Evolutionary conservation across 805 yeast genomes (phyloP).

Genomic region (Monosporozyma servazzii): DNA sequence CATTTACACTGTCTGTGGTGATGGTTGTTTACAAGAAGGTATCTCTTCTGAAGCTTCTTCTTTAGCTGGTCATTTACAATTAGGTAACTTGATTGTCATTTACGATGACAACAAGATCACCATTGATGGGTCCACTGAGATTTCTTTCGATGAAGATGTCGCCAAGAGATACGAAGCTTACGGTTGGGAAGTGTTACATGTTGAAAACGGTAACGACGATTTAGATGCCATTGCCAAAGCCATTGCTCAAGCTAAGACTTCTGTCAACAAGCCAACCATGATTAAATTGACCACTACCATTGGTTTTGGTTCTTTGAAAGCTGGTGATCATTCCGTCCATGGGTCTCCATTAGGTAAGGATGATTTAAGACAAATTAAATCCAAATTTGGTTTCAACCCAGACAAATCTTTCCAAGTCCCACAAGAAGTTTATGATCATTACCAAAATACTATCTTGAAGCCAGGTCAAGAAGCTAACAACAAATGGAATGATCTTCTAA

Average conservation of each 20-base stretch:
- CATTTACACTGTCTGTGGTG: slow-evolving; percentile 82
- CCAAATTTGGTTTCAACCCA: slow-evolving; percentile 81
- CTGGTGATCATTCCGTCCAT: slow-evolving; percentile 88
- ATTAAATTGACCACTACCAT: slow-evolving; percentile 84
- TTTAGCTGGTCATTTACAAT: slow-evolving; percentile 89
- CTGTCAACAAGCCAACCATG: slow-evolving; percentile 75
- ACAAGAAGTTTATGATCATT: slow-evolving; percentile 68
- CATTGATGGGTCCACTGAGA: slow-evolving; percentile 85
- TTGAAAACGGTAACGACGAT: slow-evolving; percentile 75
- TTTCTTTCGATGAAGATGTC: slow-evolving; percentile 93
- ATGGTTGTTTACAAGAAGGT: slow-evolving; percentile 98
- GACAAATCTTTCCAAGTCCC: slow-evolving; percentile 71
- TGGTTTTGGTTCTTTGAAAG: slow-evolving; percentile 81
- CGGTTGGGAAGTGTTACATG: slow-evolving; percentile 84
- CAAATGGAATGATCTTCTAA: slow-evolving; percentile 65
- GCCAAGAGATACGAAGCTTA: slow-evolving; percentile 75
- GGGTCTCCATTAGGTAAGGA: slow-evolving; percentile 94
- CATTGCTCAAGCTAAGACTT: slow-evolving; percentile 69
- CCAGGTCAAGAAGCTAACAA: slow-evolving; percentile 60
- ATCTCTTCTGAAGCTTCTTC: slow-evolving; percentile 90
- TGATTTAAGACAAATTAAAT: slow-evolving; percentile 80
- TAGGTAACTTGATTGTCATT: slow-evolving; percentile 86
- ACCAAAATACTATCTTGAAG: slow-evolving; percentile 42
- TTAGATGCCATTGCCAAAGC: slow-evolving; percentile 62
- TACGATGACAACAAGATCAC: slow-evolving; percentile 97